A percentile compares a stretch with the other conserved stretches of the same genome.
These are phyloP conservation scores for Coelastrella sp. DNA, from an alignment of 139 green algal species.

Conservation along the genomic window DNA sequence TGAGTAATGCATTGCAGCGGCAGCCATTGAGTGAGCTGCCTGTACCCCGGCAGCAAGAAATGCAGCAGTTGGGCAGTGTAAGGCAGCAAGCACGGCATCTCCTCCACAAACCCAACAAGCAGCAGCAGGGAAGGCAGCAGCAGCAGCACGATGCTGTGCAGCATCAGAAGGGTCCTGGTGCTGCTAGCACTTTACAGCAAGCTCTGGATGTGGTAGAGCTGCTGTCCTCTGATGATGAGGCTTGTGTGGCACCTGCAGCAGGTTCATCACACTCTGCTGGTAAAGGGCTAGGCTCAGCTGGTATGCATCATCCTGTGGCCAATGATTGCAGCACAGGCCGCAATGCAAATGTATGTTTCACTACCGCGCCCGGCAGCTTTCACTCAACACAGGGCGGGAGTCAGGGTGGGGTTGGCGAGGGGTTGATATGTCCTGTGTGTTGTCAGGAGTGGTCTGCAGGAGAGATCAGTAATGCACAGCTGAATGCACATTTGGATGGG, in stretches of 20 bases:
- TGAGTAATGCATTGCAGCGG: no score
- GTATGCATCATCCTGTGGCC: no score
- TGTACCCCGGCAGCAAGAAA: no score
- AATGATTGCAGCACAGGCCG: background rate
- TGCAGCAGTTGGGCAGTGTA: background rate
- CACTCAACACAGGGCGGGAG: no score
- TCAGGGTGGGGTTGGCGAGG: background rate
- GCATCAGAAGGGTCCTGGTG: background rate
- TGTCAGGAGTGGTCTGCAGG: slow-evolving; percentile 23
- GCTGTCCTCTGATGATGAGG: slow-evolving; percentile 21
- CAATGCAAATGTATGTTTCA: background rate
- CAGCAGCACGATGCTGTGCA: background rate
- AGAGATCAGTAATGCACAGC: background rate
- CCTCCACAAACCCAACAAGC: background rate
- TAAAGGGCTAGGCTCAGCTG: no score
- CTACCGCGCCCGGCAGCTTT: no score
- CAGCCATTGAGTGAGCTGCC: no score
- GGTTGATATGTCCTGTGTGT: slow-evolving; percentile 9
- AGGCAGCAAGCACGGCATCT: no score
- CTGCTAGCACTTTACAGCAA: background rate
- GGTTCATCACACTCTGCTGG: background rate
- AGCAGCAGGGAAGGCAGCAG: background rate
- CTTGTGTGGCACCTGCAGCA: background rate
- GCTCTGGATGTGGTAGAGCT: slow-evolving; percentile 7
- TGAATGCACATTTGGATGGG: slow-evolving; percentile 30